Evolutionary conservation across 1,284 basidiomycete genomes (phyloP).

Genomic region (Wallemia ichthyophaga): DNA sequence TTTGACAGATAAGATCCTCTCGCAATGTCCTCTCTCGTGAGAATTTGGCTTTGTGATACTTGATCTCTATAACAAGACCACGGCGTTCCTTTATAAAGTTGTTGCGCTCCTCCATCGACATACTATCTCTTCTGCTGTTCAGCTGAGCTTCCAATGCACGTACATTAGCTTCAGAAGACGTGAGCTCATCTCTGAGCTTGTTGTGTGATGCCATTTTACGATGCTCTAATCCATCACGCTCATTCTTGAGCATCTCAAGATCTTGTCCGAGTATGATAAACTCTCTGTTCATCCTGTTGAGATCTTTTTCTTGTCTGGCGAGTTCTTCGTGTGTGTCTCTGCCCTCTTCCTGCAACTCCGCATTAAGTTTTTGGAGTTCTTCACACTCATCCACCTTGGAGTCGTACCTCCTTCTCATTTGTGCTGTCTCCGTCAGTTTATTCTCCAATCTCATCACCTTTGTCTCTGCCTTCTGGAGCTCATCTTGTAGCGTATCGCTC

Average conservation of each 20-base stretch:
- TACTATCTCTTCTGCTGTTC: background rate
- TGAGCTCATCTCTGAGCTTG: constrained; percentile 4
- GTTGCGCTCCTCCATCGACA: constrained; percentile 18
- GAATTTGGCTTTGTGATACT: constrained; percentile 72
- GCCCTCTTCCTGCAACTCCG: constrained; percentile 3
- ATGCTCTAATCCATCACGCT: constrained; percentile 3
- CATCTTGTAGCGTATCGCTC: background rate
- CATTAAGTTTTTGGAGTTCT: constrained; percentile 2
- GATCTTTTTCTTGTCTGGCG: constrained; percentile 3
- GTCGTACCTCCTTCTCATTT: background rate
- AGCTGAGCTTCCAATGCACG: background rate
- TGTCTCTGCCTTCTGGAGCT: background rate
- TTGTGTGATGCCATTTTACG: background rate
- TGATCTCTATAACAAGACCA: constrained; percentile 58
- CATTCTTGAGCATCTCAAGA: constrained; percentile 6
- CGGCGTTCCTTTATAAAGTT: constrained; percentile 51
- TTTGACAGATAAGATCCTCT: constrained; percentile 54
- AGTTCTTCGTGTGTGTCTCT: constrained; percentile 3
- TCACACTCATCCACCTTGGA: constrained; percentile 1
- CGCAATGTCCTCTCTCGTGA: constrained; percentile 55
- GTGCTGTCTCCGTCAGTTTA: constrained; percentile 1
- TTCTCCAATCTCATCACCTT: constrained; percentile 1
- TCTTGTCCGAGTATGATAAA: constrained; percentile 6
- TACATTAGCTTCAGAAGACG: background rate
- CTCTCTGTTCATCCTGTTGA: constrained; percentile 5